Base-by-base conservation (phyloP, 345 rosid species). In the Mangifera indica region DNA sequence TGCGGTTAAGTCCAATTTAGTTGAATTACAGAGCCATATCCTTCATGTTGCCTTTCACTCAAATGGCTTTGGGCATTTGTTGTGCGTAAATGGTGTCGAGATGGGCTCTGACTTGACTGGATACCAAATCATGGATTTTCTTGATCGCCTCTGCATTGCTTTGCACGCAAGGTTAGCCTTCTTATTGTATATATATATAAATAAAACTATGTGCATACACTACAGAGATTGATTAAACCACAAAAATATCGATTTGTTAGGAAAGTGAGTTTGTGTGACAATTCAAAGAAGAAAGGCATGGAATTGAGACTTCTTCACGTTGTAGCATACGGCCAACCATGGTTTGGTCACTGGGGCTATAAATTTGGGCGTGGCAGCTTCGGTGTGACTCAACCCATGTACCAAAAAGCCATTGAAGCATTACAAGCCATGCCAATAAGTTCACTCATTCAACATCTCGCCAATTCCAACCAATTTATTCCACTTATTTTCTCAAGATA, bases 341-440 rank as follows among this genome's bases (percentile, higher is more conserved):
- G 99, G 98, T 89, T 94, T 37, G 92, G 92, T 46, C 87, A 79
- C 0, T 94, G 98, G 99, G 97, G 96, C 9, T 94, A 92, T 84
- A 83, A 75, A 61, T 92, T 89, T 26, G 88, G 86, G 48, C 81
- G 90, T 40, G 98, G 97, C 10, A 87, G 87, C 80, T 92, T 80
- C 42, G 98, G 96, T 6, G 84, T 94, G 17, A 89, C 87, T 59
- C 81, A 80, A 65, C 82, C 88, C 13, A 82, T 80, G 66, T 92
- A 92, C 76, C 86, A 78, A 54, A 87, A 87, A 79, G 98, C 98
- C 62, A 76, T 90, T 6, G 92, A 87, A 77, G 85, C 97, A 1
- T 74, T 94, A 5, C 91, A 80, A 54, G 81, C 76, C 77, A 79
- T 87, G 70, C 93, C 97, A 12, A 67, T 90, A 25, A 79, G 87